Conservation (phyloP, 2,329 filamentous ascomycete species). For the Fusarium keratoplasticum region DNA sequence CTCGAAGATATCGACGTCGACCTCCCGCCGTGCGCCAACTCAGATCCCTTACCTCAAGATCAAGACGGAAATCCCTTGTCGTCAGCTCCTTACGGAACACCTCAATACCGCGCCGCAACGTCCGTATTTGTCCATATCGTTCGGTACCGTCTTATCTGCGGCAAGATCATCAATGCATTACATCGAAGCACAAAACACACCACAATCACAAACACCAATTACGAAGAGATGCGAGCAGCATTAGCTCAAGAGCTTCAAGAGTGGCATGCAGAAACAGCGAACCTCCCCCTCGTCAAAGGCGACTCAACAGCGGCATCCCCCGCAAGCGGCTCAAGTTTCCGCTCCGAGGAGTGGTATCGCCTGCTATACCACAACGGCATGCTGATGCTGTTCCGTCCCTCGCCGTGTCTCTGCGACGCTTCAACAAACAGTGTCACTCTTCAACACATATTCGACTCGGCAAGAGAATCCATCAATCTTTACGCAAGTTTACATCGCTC, state of each 20-base stretch:
- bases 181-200: slow-evolving; percentile 46
- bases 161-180: slow-evolving; percentile 50
- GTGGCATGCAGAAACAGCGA: slow-evolving; percentile 46
- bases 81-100: slow-evolving; percentile 35
- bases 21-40: slow-evolving; percentile 42
- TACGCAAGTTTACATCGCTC: slow-evolving; percentile 59
- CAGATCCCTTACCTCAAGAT: slow-evolving; percentile 34
- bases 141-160: slow-evolving; percentile 54
- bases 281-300: slow-evolving; percentile 44
- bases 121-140: slow-evolving; percentile 54
- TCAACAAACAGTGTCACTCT: slow-evolving; percentile 42
- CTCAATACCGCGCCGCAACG: slow-evolving; percentile 41
- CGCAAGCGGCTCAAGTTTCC: slow-evolving; percentile 52
- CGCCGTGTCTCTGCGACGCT: slow-evolving; percentile 47
- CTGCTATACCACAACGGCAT: slow-evolving; percentile 57
- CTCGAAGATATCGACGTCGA: slow-evolving; percentile 56
- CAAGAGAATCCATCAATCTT: slow-evolving; percentile 53
- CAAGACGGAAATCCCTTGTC: slow-evolving; percentile 27
- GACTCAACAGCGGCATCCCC: slow-evolving; percentile 30
- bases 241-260: slow-evolving; percentile 47
- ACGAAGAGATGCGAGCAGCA: slow-evolving; percentile 27
- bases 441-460: slow-evolving; percentile 53
- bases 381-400: slow-evolving; percentile 56
- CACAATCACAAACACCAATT: slow-evolving; percentile 5
- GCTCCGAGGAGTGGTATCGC: slow-evolving; percentile 56